phyloP scores from a whole-genome alignment of 2,329 filamentous ascomycete genomes.

The Nigrospora osmanthi region DNA sequence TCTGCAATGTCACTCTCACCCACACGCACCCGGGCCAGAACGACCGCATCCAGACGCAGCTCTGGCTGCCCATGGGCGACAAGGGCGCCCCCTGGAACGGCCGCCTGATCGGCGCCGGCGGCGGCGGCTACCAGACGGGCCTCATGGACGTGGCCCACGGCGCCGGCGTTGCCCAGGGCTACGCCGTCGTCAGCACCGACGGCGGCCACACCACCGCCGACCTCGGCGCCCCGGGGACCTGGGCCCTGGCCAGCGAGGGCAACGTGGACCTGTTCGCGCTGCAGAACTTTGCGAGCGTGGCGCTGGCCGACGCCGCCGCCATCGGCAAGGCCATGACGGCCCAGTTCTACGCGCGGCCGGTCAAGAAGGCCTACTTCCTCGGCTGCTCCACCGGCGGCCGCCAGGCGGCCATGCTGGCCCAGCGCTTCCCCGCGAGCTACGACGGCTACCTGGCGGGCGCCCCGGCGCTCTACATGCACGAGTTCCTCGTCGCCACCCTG shows the following conservation, averaged over 20 bases:
- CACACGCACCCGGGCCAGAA: constrained; percentile 3
- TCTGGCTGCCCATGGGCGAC: background rate
- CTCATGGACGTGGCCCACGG: background rate
- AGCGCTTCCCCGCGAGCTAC: background rate
- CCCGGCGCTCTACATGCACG: background rate
- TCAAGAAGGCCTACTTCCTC: background rate
- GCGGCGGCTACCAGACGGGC: background rate
- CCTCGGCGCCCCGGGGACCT: background rate
- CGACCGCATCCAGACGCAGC: background rate
- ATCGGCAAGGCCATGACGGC: background rate
- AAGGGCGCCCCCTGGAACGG: background rate
- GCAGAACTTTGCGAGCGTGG: constrained; percentile 2
- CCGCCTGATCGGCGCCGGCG: constrained; percentile 1
- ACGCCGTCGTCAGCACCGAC: constrained; percentile 1
- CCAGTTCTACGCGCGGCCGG: background rate
- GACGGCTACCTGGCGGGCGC: background rate
- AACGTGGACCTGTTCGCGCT: constrained; percentile 2
- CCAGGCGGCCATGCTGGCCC: constrained; percentile 1
- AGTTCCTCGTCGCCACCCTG: background rate
- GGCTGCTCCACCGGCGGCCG: constrained; percentile 1
- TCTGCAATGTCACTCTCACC: constrained; percentile 4
- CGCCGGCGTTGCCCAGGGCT: background rate
- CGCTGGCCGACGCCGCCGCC: background rate
- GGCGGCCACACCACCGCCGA: background rate
- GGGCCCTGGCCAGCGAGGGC: background rate